Evolutionary conservation across 345 rosid genomes (phyloP).

Genomic region (Pugionium dolabratum): DNA sequence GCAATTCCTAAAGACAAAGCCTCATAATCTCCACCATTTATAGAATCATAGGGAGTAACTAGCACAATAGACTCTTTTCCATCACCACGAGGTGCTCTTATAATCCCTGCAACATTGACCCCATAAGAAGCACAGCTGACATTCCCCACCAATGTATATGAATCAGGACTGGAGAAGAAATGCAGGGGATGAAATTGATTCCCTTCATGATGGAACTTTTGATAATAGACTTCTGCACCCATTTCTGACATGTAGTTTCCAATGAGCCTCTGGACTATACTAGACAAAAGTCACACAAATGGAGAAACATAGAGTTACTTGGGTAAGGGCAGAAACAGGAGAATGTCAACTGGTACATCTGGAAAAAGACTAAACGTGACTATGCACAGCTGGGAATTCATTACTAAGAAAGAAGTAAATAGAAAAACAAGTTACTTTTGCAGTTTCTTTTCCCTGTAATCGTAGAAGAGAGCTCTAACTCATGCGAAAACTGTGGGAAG

Average conservation of each 20-base stretch:
- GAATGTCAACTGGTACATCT: background rate
- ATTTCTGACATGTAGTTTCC: constrained; percentile 64
- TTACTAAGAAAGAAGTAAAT: too few relatives aligned
- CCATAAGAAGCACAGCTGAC: constrained; percentile 62
- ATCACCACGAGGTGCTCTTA: constrained; percentile 94
- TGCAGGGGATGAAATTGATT: constrained; percentile 73
- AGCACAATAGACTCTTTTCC: constrained; percentile 92
- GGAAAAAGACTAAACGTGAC: too few relatives aligned
- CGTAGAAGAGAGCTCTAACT: background rate
- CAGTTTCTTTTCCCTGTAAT: background rate
- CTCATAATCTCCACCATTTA: constrained; percentile 51
- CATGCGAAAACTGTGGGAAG: constrained; percentile 4
- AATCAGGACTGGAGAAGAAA: constrained; percentile 68
- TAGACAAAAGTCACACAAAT: constrained; percentile 31
- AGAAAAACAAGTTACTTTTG: too few relatives aligned
- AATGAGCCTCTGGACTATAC: constrained; percentile 62
- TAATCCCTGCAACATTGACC: constrained; percentile 55
- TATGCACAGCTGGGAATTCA: too few relatives aligned
- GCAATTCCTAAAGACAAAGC: constrained; percentile 66
- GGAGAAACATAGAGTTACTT: constrained; percentile 5
- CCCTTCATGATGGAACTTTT: constrained; percentile 63
- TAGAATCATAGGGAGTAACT: constrained; percentile 77
- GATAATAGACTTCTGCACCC: constrained; percentile 87
- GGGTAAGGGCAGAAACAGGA: background rate
- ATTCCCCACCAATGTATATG: constrained; percentile 47